These are phyloP conservation scores for Niveomyces coronatus DNA, from an alignment of 2,329 filamentous ascomycete species.

Conservation along the genomic window DNA sequence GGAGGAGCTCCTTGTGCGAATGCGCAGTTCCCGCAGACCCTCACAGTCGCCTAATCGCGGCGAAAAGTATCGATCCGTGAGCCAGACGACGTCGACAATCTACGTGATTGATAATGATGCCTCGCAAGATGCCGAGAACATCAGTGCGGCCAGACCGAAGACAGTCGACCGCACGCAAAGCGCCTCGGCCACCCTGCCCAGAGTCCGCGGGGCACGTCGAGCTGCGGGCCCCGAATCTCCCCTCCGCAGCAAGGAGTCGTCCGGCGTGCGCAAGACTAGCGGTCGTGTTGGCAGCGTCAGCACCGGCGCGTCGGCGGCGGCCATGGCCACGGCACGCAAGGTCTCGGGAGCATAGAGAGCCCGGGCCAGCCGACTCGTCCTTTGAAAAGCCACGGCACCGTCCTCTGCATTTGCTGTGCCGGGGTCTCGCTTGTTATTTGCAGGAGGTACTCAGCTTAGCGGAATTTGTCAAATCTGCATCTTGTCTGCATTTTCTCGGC, in stretches of 20 bases:
- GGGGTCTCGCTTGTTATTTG: neutral
- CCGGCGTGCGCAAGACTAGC: conserved; percentile 54
- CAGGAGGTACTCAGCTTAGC: neutral
- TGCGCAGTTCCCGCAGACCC: conserved; percentile 55
- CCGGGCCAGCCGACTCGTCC: conserved; percentile 12
- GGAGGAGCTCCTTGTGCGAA: conserved; percentile 71
- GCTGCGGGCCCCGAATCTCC: conserved; percentile 37
- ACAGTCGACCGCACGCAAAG: conserved; percentile 45
- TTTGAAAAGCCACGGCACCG: conserved; percentile 5
- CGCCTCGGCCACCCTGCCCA: conserved; percentile 47
- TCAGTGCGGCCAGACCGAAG: conserved; percentile 50
- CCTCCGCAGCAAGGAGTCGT: conserved; percentile 39
- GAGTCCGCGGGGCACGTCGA: conserved; percentile 51
- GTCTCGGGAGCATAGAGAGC: conserved; percentile 35
- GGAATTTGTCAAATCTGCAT: too few relatives aligned
- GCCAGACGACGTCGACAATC: conserved; percentile 64
- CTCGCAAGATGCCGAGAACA: conserved; percentile 62
- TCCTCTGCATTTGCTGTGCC: conserved; percentile 12
- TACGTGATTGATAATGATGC: conserved; percentile 56
- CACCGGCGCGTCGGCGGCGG: conserved; percentile 29
- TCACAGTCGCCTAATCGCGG: conserved; percentile 51
- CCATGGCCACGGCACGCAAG: conserved; percentile 39
- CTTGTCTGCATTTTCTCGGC: too few relatives aligned
- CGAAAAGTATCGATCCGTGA: conserved; percentile 59
- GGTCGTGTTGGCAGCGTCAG: conserved; percentile 52